Base-by-base conservation (phyloP, 129 eudicot species). In the Artemisia tridentata region DNA sequence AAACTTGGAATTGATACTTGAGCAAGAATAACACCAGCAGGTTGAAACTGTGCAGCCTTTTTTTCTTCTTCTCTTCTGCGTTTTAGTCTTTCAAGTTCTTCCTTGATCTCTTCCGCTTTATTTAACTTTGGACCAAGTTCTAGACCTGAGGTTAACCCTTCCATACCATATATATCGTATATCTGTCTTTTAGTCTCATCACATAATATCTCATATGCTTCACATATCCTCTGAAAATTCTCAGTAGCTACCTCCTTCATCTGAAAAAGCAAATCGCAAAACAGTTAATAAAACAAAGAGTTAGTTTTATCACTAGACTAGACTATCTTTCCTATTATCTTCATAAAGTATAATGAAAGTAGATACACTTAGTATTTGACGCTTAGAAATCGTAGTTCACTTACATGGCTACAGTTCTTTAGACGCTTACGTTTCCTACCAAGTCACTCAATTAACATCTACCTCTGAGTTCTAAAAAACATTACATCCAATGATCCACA, bases 151-250 rank as follows among this genome's bases (percentile, higher is more conserved):
- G 83, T 86, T 41, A 93, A 57, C 63, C 99, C 99, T 80, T 93
- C 99, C 99, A 93, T 93, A 49, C 99, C 99, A 80, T 93, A 93
- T 65, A 93, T 80, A 81, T 93, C 99, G 80, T 93, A 93, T 80
- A 93, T 90, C 71, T 82, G 85, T 79, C 99, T 85, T 73, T 90
- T 93, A 67, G 80, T 78, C 67, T 80, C 91, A 56, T 93, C 99
- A 0, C 89, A 78, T 66, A 93, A 80, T 53, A 93, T 90, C 84
- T 90, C 97, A 80, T 93, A 93, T 9, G 99, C 99, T 85, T 90
- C 89, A 81, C 99, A 87, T 78, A 93, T 91, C 69, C 99, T 85
- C 80, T 93, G 99, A 74, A 93, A 93, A 71, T 93, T 93, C 81
- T 84, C 81, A 21, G 97, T 93, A 19, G 99, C 99, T 54, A 81